These are phyloP conservation scores for Plasmodium coatneyi DNA, from an alignment of 169 alveolate genomes.

Conservation along the genomic window DNA sequence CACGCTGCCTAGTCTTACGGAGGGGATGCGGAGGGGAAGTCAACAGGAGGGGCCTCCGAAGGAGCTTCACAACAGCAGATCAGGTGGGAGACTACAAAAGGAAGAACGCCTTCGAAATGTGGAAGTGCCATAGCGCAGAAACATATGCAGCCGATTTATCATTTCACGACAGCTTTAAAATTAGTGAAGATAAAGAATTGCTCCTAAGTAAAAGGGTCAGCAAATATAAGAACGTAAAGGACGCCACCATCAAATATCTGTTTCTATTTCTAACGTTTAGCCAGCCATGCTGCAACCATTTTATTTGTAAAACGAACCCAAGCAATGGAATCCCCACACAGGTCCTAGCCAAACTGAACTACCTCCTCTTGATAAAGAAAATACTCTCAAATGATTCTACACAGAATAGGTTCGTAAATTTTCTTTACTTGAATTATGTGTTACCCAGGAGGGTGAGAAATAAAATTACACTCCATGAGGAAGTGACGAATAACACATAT, in stretches of 20 bases:
- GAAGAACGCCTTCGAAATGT: constrained; percentile 26
- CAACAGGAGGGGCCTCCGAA: neutral
- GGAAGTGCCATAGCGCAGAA: neutral
- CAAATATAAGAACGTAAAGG: constrained; percentile 17
- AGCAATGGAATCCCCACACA: constrained; percentile 28
- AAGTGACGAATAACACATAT: neutral
- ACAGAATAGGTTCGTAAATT: constrained; percentile 12
- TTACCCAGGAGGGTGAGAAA: neutral
- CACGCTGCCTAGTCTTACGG: neutral
- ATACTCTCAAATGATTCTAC: constrained; percentile 13
- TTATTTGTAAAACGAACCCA: constrained; percentile 23
- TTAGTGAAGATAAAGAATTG: constrained; percentile 4
- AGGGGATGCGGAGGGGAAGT: neutral
- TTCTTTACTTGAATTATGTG: constrained; percentile 9
- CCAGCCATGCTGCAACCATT: constrained; percentile 25
- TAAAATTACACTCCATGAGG: neutral
- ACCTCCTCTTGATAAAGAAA: constrained; percentile 43
- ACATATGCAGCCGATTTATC: constrained; percentile 16
- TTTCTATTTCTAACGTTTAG: constrained; percentile 39
- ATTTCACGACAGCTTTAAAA: constrained; percentile 1
- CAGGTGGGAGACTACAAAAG: neutral
- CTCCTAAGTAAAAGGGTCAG: constrained; percentile 35
- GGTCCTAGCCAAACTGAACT: constrained; percentile 41
- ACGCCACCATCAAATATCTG: constrained; percentile 12
- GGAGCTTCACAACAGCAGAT: neutral